Conservation (phyloP, 2,329 filamentous ascomycete genomes). For the Clonostachys rosea region DNA sequence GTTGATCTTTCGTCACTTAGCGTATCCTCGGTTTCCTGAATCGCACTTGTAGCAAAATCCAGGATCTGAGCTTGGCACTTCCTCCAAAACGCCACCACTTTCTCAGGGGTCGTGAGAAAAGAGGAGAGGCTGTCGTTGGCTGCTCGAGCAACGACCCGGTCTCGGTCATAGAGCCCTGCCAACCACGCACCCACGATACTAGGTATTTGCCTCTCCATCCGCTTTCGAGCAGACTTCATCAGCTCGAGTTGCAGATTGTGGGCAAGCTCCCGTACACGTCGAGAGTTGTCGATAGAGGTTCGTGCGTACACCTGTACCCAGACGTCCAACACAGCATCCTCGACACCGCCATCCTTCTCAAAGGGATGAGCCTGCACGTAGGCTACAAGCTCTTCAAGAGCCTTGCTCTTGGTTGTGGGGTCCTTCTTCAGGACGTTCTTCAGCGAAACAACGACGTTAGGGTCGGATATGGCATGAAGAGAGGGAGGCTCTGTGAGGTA, state of each 20-base stretch:
- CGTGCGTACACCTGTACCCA: constrained; percentile 91
- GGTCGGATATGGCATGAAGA: constrained; percentile 69
- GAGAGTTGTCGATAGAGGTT: constrained; percentile 82
- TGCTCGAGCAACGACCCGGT: constrained; percentile 70
- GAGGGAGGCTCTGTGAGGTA: constrained; percentile 86
- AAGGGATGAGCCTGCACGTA: constrained; percentile 52
- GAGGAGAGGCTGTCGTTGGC: constrained; percentile 71
- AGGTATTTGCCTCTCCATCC: constrained; percentile 76
- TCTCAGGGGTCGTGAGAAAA: constrained; percentile 78
- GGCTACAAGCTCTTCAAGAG: constrained; percentile 75
- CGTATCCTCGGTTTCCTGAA: constrained; percentile 75
- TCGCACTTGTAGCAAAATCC: constrained; percentile 74
- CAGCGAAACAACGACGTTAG: constrained; percentile 82
- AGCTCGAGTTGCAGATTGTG: constrained; percentile 67
- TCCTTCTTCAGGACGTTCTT: constrained; percentile 94
- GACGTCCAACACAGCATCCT: constrained; percentile 79
- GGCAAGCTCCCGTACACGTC: constrained; percentile 81
- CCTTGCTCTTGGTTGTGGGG: constrained; percentile 85
- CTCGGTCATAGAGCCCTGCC: constrained; percentile 81
- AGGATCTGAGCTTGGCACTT: constrained; percentile 78
- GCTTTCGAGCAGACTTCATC: constrained; percentile 65
- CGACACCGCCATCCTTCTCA: constrained; percentile 56
- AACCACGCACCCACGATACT: constrained; percentile 86
- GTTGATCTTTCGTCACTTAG: constrained; percentile 87
- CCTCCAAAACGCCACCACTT: constrained; percentile 71